These are phyloP conservation scores for Capsicum rhomboideum DNA, from an alignment of 257 asterid genomes.

Conservation along the genomic window DNA sequence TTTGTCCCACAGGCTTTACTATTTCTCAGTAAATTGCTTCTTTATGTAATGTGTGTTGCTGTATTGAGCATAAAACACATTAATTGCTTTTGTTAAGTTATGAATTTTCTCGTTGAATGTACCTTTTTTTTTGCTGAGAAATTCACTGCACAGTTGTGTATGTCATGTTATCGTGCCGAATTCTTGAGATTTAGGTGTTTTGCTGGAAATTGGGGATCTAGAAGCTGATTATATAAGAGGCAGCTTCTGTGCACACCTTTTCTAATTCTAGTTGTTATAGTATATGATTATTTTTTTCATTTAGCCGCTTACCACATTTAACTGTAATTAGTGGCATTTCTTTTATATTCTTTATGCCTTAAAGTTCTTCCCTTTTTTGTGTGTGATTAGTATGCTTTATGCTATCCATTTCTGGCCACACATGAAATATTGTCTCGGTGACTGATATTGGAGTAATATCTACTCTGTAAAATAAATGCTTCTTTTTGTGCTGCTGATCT, in stretches of 20 bases:
- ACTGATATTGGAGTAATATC: background rate
- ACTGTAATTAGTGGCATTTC: background rate
- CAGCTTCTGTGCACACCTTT: background rate
- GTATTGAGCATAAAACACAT: background rate
- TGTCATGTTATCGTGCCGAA: background rate
- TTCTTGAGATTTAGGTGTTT: background rate
- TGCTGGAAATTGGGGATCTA: background rate
- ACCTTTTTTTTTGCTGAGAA: background rate
- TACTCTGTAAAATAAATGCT: too few relatives aligned
- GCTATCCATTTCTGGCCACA: background rate
- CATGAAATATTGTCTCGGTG: background rate
- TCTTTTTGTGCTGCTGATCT: too few relatives aligned
- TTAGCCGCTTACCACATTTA: background rate
- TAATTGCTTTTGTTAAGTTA: background rate
- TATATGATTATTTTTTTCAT: background rate
- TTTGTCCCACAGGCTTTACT: background rate
- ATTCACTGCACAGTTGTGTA: background rate
- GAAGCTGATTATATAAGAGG: background rate
- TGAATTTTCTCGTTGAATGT: background rate
- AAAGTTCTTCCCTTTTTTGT: background rate
- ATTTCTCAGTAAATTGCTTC: background rate
- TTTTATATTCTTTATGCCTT: background rate
- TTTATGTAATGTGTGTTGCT: background rate
- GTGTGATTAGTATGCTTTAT: background rate
- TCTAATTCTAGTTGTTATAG: background rate